Conservation (phyloP, 1,139 yeast genomes). For the Kodamaea alishanica region DNA sequence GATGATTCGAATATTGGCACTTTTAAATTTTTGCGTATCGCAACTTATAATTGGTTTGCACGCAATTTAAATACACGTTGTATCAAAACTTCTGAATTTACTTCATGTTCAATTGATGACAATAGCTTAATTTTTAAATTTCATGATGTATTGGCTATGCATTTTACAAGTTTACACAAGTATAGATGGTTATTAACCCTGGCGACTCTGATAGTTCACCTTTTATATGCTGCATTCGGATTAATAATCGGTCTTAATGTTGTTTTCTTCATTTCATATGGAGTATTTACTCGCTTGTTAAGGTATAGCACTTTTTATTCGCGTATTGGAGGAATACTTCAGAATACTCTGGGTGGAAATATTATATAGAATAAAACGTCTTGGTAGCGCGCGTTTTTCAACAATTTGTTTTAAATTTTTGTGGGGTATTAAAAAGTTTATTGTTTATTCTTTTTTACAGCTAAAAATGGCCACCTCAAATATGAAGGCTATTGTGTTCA, state of each 20-base stretch:
- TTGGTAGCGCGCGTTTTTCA: background rate
- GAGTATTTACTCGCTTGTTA: no score
- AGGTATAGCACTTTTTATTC: no score
- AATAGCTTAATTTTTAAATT: constrained; percentile 29
- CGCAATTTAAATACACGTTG: constrained; percentile 4
- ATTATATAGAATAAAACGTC: no score
- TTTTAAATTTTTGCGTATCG: constrained; percentile 4
- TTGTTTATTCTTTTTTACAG: constrained; percentile 8
- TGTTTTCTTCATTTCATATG: no score
- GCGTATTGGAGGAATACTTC: no score
- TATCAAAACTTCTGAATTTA: background rate
- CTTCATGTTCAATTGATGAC: constrained; percentile 8
- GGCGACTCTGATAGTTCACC: constrained; percentile 25
- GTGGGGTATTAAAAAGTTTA: constrained; percentile 8
- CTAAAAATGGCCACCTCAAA: constrained; percentile 1
- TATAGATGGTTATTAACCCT: constrained; percentile 12
- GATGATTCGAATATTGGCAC: constrained; percentile 4
- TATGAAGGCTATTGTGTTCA: constrained; percentile 59
- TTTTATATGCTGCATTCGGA: constrained; percentile 19
- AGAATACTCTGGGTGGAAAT: no score
- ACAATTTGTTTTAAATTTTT: constrained; percentile 8
- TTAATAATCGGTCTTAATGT: no score
- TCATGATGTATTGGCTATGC: constrained; percentile 18
- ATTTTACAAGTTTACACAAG: constrained; percentile 13
- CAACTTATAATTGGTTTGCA: constrained; percentile 8